Conservation (phyloP, 2,329 filamentous ascomycete genomes). For the Sclerotinia sclerotiorum region DNA sequence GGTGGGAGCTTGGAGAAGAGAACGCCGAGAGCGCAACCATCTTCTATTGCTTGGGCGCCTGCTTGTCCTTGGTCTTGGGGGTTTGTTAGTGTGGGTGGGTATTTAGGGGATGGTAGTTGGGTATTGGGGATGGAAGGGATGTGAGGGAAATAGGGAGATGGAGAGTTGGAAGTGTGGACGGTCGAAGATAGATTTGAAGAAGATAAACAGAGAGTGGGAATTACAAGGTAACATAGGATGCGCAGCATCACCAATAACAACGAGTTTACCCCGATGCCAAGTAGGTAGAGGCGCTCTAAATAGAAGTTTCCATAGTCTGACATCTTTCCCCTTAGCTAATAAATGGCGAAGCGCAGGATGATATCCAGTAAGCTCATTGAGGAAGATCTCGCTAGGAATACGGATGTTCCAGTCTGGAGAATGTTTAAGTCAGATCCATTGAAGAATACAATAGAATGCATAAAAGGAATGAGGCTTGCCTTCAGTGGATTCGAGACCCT, state of each 20-base stretch:
- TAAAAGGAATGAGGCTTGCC: background rate
- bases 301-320: constrained; percentile 20
- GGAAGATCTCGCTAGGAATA: background rate
- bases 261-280: constrained; percentile 57
- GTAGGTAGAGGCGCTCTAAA: constrained; percentile 41
- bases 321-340: constrained; percentile 15
- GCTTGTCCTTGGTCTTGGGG: constrained; percentile 56
- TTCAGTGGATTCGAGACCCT: background rate
- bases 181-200: no score
- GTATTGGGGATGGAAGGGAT: background rate
- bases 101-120: background rate
- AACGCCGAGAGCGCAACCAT: constrained; percentile 55
- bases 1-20: background rate
- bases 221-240: constrained; percentile 62
- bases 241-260: constrained; percentile 64
- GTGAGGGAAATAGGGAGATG: background rate
- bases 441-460: background rate
- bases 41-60: constrained; percentile 65
- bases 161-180: no score
- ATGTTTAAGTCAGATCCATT: background rate
- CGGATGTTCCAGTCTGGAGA: constrained; percentile 7
- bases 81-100: background rate
- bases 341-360: constrained; percentile 8
- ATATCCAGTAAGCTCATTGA: constrained; percentile 33
- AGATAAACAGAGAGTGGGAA: background rate